These are phyloP conservation scores for Climacium dendroides DNA, from an alignment of 225 moss, liverwort and hornwort species.

Conservation along the genomic window DNA sequence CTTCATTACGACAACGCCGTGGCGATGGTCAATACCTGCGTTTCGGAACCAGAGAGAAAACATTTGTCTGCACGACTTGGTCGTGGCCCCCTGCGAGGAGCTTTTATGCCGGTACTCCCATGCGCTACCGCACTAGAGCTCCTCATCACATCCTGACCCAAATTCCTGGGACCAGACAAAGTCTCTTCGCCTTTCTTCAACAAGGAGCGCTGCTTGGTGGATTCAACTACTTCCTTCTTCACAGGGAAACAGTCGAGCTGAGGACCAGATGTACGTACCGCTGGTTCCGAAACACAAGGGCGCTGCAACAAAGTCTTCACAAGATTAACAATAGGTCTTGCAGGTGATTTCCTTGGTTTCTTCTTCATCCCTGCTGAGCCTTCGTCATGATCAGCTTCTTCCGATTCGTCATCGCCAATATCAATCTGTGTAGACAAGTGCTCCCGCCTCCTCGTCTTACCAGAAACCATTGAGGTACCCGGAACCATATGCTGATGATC, in stretches of 20 bases:
- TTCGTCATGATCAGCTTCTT: background rate
- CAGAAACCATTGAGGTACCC: background rate
- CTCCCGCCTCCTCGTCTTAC: slow-evolving; percentile 7
- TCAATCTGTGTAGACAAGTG: background rate
- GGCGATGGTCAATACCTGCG: slow-evolving; percentile 9
- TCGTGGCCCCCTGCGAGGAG: background rate
- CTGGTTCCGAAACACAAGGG: background rate
- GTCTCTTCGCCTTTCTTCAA: background rate
- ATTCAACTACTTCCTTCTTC: background rate
- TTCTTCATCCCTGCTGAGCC: background rate
- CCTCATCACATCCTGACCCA: background rate
- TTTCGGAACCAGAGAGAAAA: background rate
- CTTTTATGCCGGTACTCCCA: background rate
- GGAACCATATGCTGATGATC: background rate
- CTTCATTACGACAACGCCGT: background rate
- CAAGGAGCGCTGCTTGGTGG: background rate
- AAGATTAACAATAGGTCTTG: background rate
- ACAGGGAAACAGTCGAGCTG: background rate
- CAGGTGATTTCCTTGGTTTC: background rate
- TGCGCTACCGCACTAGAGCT: background rate
- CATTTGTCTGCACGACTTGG: background rate
- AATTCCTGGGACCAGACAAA: background rate
- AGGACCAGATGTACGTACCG: background rate
- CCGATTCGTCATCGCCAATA: background rate
- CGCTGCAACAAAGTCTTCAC: background rate